Conservation (phyloP, 768 basidiomycete genomes). For the Amanita fuliginea region DNA sequence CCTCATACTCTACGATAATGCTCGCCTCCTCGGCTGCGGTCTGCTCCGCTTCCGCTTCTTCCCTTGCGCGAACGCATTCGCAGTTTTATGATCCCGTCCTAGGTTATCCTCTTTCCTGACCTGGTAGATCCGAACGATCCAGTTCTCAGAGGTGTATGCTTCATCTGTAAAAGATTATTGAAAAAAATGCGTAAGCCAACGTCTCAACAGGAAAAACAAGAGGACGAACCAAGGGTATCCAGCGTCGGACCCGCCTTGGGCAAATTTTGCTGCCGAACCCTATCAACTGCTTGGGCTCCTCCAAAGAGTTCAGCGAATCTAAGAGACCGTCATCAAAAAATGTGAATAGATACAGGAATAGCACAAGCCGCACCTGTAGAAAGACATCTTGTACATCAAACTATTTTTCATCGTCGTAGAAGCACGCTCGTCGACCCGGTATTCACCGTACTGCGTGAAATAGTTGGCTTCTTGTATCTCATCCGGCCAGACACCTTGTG, state of each 20-base stretch:
- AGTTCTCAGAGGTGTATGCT: slow-evolving; percentile 98
- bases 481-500: slow-evolving; percentile 96
- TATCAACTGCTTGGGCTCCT: slow-evolving; percentile 56
- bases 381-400: slow-evolving; percentile 99
- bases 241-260: slow-evolving; percentile 71
- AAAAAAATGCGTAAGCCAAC: no score
- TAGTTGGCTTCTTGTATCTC: slow-evolving; percentile 94
- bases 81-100: slow-evolving; percentile 82
- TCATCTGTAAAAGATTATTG: slow-evolving; percentile 56
- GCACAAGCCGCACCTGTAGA: slow-evolving; percentile 56
- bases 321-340: slow-evolving; percentile 2
- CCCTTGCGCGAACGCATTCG: slow-evolving; percentile 74
- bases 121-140: slow-evolving; percentile 96
- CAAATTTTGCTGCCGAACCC: slow-evolving; percentile 81
- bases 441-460: slow-evolving; percentile 89
- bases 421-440: slow-evolving; percentile 81
- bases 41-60: slow-evolving; percentile 84
- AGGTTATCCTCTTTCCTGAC: slow-evolving; percentile 91
- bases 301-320: slow-evolving; percentile 89
- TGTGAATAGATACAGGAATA: background rate
- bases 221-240: slow-evolving; percentile 71
- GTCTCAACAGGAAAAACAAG: background rate
- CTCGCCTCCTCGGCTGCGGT: slow-evolving; percentile 23
- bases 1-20: background rate
- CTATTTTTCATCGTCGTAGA: slow-evolving; percentile 86